phyloP scores from a whole-genome alignment of 495 filamentous ascomycete species.

The Aspergillus cavernicola region DNA sequence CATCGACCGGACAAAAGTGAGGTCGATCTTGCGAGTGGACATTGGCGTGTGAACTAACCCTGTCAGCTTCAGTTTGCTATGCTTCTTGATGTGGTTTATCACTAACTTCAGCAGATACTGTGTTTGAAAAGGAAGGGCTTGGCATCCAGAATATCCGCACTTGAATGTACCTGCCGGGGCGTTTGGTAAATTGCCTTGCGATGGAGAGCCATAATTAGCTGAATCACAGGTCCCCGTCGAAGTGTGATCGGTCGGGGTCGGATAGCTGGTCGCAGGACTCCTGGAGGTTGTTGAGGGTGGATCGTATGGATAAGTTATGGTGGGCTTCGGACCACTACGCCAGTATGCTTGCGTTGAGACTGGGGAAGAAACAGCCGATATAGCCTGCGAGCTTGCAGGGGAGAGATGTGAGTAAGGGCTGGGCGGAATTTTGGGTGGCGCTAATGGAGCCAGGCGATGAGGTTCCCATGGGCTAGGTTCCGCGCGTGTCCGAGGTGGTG shows the following conservation, averaged over 20 bases:
- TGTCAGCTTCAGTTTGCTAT: slow-evolving; percentile 22
- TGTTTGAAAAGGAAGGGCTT: slow-evolving; percentile 83
- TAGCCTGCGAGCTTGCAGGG: slow-evolving; percentile 37
- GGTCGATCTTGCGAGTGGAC: slow-evolving; percentile 89
- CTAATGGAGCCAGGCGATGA: slow-evolving; percentile 23
- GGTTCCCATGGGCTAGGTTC: slow-evolving; percentile 33
- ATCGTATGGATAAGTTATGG: slow-evolving; percentile 24
- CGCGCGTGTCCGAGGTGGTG: slow-evolving; percentile 27
- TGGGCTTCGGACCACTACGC: slow-evolving; percentile 24
- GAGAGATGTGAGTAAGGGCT: slow-evolving; percentile 41
- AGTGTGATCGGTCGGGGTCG: slow-evolving; percentile 40
- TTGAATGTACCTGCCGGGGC: slow-evolving; percentile 42
- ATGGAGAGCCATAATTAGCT: slow-evolving; percentile 16
- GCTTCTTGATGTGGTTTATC: background rate
- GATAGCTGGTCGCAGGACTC: slow-evolving; percentile 39
- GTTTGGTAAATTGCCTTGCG: slow-evolving; percentile 22
- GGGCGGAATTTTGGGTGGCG: slow-evolving; percentile 28
- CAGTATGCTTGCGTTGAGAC: slow-evolving; percentile 31
- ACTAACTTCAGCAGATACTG: slow-evolving; percentile 77
- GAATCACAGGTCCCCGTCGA: slow-evolving; percentile 24
- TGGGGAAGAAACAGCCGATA: slow-evolving; percentile 38
- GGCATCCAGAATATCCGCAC: slow-evolving; percentile 74
- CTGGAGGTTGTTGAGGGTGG: slow-evolving; percentile 25
- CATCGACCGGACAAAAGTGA: slow-evolving; percentile 83
- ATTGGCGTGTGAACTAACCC: slow-evolving; percentile 86